Percentiles rank a stretch among this genome's conserved stretches.
These are phyloP conservation scores for Brassica juncea DNA, from an alignment of 345 rosid species.

Conservation along the genomic window DNA sequence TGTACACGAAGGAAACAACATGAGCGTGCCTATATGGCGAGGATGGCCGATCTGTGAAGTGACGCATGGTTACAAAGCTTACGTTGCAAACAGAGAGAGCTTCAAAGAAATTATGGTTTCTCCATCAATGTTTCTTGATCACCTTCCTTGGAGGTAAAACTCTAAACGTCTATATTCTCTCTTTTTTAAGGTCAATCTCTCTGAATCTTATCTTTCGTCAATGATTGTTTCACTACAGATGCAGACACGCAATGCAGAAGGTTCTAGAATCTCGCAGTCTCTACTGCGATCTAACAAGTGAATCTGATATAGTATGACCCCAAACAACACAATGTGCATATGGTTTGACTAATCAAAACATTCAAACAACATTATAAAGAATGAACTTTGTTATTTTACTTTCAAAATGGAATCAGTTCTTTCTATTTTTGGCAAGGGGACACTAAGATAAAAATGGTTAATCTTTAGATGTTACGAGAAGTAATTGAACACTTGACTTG, in stretches of 20 bases:
- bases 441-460: conserved; percentile 4
- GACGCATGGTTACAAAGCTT: conserved; percentile 53
- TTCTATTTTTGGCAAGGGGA: not conserved
- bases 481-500: conserved; percentile 14
- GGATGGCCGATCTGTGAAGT: conserved; percentile 52
- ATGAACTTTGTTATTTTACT: not conserved
- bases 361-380: not conserved
- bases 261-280: conserved; percentile 55
- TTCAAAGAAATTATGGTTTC: conserved; percentile 78
- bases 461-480: not conserved
- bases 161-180: not conserved
- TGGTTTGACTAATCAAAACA: not conserved
- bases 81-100: conserved; percentile 61
- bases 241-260: conserved; percentile 63
- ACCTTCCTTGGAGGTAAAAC: conserved; percentile 89
- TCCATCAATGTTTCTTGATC: conserved; percentile 89
- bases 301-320: conserved; percentile 45
- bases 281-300: conserved; percentile 18
- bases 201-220: not conserved
- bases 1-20: conserved; percentile 47
- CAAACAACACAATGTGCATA: conserved; percentile 34
- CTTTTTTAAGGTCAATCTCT: not conserved
- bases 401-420: not conserved
- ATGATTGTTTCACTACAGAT: conserved; percentile 45
- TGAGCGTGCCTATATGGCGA: conserved; percentile 53